phyloP scores from a whole-genome alignment of 306 rosid genomes.

The Echinosophora koreensis region DNA sequence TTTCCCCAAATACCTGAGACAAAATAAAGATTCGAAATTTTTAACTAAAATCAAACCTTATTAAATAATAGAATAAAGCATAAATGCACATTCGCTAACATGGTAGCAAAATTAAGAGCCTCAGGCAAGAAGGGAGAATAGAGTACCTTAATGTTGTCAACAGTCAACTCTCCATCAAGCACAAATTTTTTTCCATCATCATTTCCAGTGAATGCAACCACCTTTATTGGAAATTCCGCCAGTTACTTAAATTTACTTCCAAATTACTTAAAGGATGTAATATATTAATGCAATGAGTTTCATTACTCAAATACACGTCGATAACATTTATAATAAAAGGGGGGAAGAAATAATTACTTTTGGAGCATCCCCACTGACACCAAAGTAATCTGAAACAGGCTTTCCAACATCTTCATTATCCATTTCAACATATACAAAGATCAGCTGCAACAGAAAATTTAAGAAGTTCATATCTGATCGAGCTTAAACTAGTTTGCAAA shows the following conservation, averaged over 20 bases:
- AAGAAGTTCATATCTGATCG: constrained; percentile 2
- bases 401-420: constrained; percentile 93
- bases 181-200: constrained; percentile 88
- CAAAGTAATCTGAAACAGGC: constrained; percentile 95
- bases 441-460: constrained; percentile 68
- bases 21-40: constrained; percentile 34
- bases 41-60: constrained; percentile 33
- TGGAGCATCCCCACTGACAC: constrained; percentile 79
- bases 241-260: constrained; percentile 29
- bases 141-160: constrained; percentile 78
- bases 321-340: constrained; percentile 1
- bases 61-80: constrained; percentile 29
- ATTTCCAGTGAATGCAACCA: constrained; percentile 88
- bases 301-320: constrained; percentile 4
- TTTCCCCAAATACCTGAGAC: constrained; percentile 80
- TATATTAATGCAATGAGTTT: constrained; percentile 22
- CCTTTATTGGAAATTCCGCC: constrained; percentile 52
- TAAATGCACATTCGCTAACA: constrained; percentile 29
- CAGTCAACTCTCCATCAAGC: constrained; percentile 73
- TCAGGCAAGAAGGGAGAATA: constrained; percentile 10
- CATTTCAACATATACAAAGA: constrained; percentile 79
- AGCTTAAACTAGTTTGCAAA: background rate
- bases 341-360: constrained; percentile 59
- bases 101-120: constrained; percentile 33
- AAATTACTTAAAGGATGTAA: constrained; percentile 11